A percentile compares a stretch with the other conserved stretches of the same genome.
phyloP scores from a whole-genome alignment of 495 filamentous ascomycete species.

The Thermothielavioides terrestris region DNA sequence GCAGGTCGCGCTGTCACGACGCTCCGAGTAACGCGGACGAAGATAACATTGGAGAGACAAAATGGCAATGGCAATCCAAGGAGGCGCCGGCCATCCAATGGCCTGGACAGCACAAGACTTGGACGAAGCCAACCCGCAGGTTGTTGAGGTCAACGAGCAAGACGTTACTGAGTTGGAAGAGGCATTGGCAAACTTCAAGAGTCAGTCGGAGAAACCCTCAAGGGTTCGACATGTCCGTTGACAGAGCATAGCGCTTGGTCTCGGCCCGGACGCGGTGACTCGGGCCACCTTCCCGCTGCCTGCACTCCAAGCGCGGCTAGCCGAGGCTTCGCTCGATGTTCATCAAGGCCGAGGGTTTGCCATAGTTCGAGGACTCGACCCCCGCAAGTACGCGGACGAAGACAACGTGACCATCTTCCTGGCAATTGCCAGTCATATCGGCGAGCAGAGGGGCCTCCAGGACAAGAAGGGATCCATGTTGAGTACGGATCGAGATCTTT shows the following conservation, averaged over 20 bases:
- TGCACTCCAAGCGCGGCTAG: constrained; percentile 22
- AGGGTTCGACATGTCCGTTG: not conserved
- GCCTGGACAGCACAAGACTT: constrained; percentile 12
- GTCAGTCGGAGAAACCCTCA: constrained; percentile 18
- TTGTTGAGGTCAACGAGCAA: constrained; percentile 5
- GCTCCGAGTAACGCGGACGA: no score
- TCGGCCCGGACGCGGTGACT: constrained; percentile 30
- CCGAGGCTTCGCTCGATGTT: constrained; percentile 24
- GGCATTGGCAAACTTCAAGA: constrained; percentile 21
- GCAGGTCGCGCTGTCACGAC: no score
- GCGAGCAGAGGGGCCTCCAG: constrained; percentile 41
- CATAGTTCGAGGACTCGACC: constrained; percentile 42
- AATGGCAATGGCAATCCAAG: no score
- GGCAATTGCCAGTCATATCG: constrained; percentile 44
- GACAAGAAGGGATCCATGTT: constrained; percentile 39
- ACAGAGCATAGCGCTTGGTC: constrained; percentile 23
- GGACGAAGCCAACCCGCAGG: not conserved
- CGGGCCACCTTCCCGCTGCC: constrained; percentile 35
- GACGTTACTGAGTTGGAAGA: constrained; percentile 11
- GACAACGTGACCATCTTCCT: constrained; percentile 44
- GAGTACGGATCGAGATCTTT: constrained; percentile 25
- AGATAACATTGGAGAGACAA: no score
- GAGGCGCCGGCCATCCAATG: constrained; percentile 6
- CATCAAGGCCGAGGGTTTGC: constrained; percentile 40
- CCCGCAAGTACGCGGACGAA: constrained; percentile 31